phyloP scores from a whole-genome alignment of 805 yeast species.

The Wickerhamiella hasegawae region DNA sequence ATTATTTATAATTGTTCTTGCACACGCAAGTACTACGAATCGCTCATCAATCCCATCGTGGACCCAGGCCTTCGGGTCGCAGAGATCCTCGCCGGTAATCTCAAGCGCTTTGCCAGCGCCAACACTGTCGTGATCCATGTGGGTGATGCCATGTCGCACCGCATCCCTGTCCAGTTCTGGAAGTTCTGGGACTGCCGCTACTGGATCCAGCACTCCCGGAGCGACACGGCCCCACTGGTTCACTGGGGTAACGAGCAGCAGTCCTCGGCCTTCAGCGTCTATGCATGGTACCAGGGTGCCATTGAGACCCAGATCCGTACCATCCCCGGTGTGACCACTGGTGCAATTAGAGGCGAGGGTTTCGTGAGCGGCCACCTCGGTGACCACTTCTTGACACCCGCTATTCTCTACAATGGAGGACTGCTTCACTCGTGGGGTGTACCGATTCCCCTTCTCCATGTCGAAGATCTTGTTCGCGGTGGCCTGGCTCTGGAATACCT shows the following conservation, averaged over 20 bases:
- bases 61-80: conserved; percentile 17
- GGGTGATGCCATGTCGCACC: conserved; percentile 15
- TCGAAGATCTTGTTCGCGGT: conserved; percentile 26
- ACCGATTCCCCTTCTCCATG: conserved; percentile 19
- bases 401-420: conserved; percentile 10
- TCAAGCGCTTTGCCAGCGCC: conserved; percentile 4
- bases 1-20: conserved; percentile 15
- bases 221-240: conserved; percentile 3
- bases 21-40: conserved; percentile 9
- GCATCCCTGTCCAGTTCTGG: conserved; percentile 10
- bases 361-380: conserved; percentile 16
- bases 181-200: conserved; percentile 6
- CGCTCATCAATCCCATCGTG: conserved; percentile 19
- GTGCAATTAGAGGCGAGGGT: conserved; percentile 15
- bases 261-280: conserved; percentile 13
- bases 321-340: conserved; percentile 4
- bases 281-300: conserved; percentile 17
- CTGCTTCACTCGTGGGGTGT: conserved; percentile 13
- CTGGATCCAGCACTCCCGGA: conserved; percentile 6
- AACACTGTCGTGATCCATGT: conserved; percentile 10
- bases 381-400: conserved; percentile 15
- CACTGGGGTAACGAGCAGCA: conserved; percentile 4
- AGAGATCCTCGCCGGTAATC: conserved; percentile 10
- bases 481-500: conserved; percentile 24
- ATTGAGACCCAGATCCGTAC: conserved; percentile 11